Base-by-base conservation (phyloP, 164 flowering plant genomes). In the Vitis rupestris region DNA sequence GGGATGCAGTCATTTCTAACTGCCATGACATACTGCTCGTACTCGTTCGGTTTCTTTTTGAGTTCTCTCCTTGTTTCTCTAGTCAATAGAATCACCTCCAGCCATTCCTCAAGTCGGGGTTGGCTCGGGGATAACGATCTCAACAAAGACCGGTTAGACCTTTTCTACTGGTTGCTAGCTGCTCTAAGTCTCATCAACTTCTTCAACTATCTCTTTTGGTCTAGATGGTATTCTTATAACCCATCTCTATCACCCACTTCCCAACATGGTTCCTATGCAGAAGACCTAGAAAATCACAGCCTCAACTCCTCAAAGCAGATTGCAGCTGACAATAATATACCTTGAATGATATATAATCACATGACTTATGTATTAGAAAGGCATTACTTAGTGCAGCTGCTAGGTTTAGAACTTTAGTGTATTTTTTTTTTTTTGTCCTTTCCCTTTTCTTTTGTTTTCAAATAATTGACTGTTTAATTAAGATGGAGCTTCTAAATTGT, bases 1-100 rank as follows among this genome's bases (percentile, higher is more conserved):
- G 89, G 90, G 60, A 89, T 86, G 94, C 90, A 85, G 37, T 82
- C 91, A n/a, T 87, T 89, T 64, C 29, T 85, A 50, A 89, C 90
- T 9, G 90, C 91, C 69, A 82, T 89, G 75, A 86, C 91, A 27
- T 87, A 86, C 29, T 87, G 88, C 68, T 87, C 94, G 0, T 87
- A 83, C 74, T 83, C 94, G 30, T 87, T 89, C 59, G 94, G 94
- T 50, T 89, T 87, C 69, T 89, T 80, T 71, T 71, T 89, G 60
- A 89, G 94, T 73, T 83, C 89, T 2, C 66, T 86, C 13, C 68
- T 90, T 27, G 95, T 90, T 15, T 83, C 92, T 50, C 63, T 88
- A 13, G 86, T 86, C 56, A 87, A 89, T 76, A 85, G 75, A 50
- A 74, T 87, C 59, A 88, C 89, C 15, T 74, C 83, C 52, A 13